Evolutionary conservation across 306 rosid genomes (phyloP).

Genomic region (Glycine latifolia): DNA sequence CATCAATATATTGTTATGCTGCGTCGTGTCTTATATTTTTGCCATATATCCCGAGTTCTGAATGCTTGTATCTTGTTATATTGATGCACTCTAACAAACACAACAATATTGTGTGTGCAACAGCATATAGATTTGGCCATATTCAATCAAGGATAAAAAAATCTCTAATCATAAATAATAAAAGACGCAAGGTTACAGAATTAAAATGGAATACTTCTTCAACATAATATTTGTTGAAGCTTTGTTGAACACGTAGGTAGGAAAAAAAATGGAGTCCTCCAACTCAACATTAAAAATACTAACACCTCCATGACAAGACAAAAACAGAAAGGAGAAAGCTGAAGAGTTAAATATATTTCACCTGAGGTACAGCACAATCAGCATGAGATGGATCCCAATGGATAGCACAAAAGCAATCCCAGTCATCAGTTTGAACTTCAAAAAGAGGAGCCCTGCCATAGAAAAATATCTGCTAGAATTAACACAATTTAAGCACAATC

Average conservation of each 20-base stretch:
- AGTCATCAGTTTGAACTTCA: constrained; percentile 56
- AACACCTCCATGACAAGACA: not conserved
- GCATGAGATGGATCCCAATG: constrained; percentile 67
- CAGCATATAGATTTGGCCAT: not conserved
- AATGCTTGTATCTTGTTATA: not conserved
- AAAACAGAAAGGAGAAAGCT: constrained; percentile 5
- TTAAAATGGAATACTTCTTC: not conserved
- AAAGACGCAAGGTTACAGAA: not conserved
- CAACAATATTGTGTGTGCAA: not conserved
- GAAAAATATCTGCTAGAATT: not conserved
- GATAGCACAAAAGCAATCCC: constrained; percentile 69
- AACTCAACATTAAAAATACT: not conserved
- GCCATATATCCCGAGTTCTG: not conserved
- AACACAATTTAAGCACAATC: constrained; percentile 35
- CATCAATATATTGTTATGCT: too few relatives aligned
- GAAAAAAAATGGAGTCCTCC: not conserved
- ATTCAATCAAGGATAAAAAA: not conserved
- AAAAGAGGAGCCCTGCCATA: constrained; percentile 64
- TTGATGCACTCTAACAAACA: constrained; percentile 6
- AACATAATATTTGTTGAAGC: not conserved
- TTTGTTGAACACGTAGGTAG: not conserved
- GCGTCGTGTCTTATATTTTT: too few relatives aligned
- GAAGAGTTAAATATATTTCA: constrained; percentile 42
- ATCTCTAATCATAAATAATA: not conserved
- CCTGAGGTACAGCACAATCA: constrained; percentile 72